Evolutionary conservation across 2,329 filamentous ascomycete species (phyloP).

Genomic region (Apiospora sp.): DNA sequence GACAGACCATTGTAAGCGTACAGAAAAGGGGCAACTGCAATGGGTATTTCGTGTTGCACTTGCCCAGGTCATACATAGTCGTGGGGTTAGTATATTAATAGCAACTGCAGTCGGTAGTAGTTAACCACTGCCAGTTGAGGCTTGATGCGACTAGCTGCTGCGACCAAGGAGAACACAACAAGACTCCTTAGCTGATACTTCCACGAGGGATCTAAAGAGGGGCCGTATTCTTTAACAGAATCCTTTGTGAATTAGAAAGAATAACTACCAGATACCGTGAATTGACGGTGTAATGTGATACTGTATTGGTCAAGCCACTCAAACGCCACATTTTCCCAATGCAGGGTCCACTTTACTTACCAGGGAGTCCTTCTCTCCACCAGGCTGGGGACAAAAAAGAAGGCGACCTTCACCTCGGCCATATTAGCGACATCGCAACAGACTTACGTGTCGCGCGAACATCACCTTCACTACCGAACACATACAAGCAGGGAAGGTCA

Average conservation of each 20-base stretch:
- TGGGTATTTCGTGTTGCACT: neutral
- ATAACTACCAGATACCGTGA: too few relatives aligned
- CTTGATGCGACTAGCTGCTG: neutral
- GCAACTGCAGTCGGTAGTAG: too few relatives aligned
- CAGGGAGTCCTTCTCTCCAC: neutral
- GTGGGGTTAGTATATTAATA: too few relatives aligned
- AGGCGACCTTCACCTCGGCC: neutral
- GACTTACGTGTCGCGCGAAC: neutral
- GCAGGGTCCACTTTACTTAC: neutral
- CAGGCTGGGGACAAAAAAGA: slow-evolving; percentile 29
- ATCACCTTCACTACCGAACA: neutral
- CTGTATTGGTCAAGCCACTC: neutral
- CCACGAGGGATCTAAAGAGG: neutral
- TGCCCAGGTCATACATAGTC: neutral
- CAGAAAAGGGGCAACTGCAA: neutral
- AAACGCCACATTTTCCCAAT: neutral
- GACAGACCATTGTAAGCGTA: neutral
- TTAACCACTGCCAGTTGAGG: neutral
- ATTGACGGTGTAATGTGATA: neutral
- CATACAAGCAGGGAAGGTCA: neutral
- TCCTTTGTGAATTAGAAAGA: neutral
- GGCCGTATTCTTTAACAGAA: neutral
- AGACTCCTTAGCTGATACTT: too few relatives aligned
- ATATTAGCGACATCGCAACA: neutral
- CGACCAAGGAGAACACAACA: too few relatives aligned